Base-by-base conservation (phyloP, 2,329 filamentous ascomycete species). In the Talaromyces atroroseus region DNA sequence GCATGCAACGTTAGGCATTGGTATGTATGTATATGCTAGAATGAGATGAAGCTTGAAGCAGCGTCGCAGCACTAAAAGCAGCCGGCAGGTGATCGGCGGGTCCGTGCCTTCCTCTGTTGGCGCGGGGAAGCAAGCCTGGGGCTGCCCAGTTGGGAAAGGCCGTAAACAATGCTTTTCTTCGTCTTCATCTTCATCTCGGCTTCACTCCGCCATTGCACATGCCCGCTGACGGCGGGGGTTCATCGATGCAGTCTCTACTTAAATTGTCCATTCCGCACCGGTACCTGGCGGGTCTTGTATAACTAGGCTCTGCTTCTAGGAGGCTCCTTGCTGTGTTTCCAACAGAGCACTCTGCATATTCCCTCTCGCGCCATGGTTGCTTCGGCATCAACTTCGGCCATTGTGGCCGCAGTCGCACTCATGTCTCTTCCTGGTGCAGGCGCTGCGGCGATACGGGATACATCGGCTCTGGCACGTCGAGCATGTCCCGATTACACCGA, bases 401-500 rank as follows among this genome's bases (percentile, higher is more conserved):
- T 63, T 38, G 58, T 47, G 49, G 45, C 56, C 40, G 45, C 46
- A 11, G 24, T 59, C 23, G 54, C 53, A 29, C 48, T 61, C 40
- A 44, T 52, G 42, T 26, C 58, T 4, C 24, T 58, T n/a, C n/a
- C 56, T 32, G 51, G 51, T 34, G 54, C 47, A 29, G 50, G 42
- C 14, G 38, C 49, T 21, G 59, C 58, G 12, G 46, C 49, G 11
- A 32, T 58, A 52, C 65, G 59, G 29, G 64, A 71, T 45, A 61
- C 65, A 20, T 62, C 64, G 20, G 62, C 63, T 16, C 59, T 73
- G 52, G 59, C 70, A 26, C 66, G 65, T 57, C 66, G 68, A 58
- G 82, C 80, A 45, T 89, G 86, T 70, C 86, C 86, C 1, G 83
- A 88, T 67, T 89, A 88, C 68, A 77, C 78, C 18, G 68, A 74